These are phyloP conservation scores for Cyclotella atomus DNA, from an alignment of 108 stramenopile species.

Conservation along the genomic window DNA sequence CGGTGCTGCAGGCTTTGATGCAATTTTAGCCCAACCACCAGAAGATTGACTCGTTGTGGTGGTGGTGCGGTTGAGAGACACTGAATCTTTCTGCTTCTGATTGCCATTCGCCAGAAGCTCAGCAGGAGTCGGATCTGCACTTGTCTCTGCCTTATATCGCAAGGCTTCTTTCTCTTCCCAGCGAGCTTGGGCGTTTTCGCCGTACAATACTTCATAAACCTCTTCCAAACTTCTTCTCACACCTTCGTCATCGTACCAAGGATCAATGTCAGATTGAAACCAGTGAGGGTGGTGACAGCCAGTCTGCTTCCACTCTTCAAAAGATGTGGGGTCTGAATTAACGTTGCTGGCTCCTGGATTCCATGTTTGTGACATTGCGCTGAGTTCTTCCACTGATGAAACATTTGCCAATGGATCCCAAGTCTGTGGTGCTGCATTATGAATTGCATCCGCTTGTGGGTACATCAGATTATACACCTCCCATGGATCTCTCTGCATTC, in stretches of 20 bases:
- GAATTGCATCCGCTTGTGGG: conserved; percentile 10
- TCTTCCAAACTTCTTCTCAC: conserved; percentile 49
- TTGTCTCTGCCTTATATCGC: conserved; percentile 10
- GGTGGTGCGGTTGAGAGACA: not conserved
- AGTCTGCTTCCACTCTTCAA: conserved; percentile 53
- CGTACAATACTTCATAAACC: conserved; percentile 53
- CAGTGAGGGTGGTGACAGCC: conserved; percentile 44
- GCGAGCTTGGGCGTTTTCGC: conserved; percentile 40
- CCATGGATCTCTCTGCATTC: conserved; percentile 53
- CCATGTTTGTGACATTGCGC: conserved; percentile 24
- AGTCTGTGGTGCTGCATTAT: conserved; percentile 17
- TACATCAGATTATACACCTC: conserved; percentile 54
- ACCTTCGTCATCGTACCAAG: conserved; percentile 55
- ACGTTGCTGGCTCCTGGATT: conserved; percentile 7
- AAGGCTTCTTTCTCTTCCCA: conserved; percentile 33
- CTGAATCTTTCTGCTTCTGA: not conserved
- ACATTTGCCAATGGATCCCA: conserved; percentile 32
- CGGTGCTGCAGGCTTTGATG: conserved; percentile 36
- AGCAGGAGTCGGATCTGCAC: conserved; percentile 52
- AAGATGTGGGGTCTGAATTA: conserved; percentile 35
- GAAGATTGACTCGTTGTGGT: conserved; percentile 8
- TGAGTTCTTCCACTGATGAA: conserved; percentile 1
- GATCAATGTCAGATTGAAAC: conserved; percentile 48
- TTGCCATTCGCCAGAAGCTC: conserved; percentile 26
- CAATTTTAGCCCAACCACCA: conserved; percentile 43